phyloP scores from a whole-genome alignment of 129 eudicot genomes.

The Centella asiatica region DNA sequence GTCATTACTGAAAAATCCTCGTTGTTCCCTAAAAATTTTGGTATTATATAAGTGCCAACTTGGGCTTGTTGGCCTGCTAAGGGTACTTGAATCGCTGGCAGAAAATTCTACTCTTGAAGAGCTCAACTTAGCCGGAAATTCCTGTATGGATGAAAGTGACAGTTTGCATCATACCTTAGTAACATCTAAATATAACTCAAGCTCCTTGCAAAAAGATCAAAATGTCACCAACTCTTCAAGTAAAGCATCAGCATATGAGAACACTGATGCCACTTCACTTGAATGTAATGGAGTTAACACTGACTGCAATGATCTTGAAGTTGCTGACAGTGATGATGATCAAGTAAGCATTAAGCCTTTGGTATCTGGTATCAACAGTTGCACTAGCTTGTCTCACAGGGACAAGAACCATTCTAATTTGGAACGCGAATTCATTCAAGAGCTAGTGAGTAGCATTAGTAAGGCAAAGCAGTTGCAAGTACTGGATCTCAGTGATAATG shows the following conservation, averaged over 20 bases:
- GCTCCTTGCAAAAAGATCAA: slow-evolving; percentile 11
- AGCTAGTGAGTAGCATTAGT: slow-evolving; percentile 38
- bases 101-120: slow-evolving; percentile 48
- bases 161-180: neutral
- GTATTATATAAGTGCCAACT: slow-evolving; percentile 54
- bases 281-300: slow-evolving; percentile 11
- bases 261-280: slow-evolving; percentile 18
- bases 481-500: slow-evolving; percentile 72
- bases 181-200: slow-evolving; percentile 5
- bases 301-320: slow-evolving; percentile 39
- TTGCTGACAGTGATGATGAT: slow-evolving; percentile 84
- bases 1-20: slow-evolving; percentile 44
- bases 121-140: slow-evolving; percentile 71
- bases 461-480: slow-evolving; percentile 39
- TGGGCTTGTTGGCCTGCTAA: slow-evolving; percentile 41
- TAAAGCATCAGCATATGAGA: slow-evolving; percentile 13
- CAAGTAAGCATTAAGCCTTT: slow-evolving; percentile 12
- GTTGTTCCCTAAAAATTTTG: slow-evolving; percentile 43
- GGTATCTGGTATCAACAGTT: slow-evolving; percentile 17
- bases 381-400: slow-evolving; percentile 17
- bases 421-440: slow-evolving; percentile 24
- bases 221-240: slow-evolving; percentile 6
- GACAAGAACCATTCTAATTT: slow-evolving; percentile 10
- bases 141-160: slow-evolving; percentile 19
- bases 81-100: slow-evolving; percentile 52